Base-by-base conservation (phyloP, 2,329 filamentous ascomycete species). In the Colletotrichum lentis region DNA sequence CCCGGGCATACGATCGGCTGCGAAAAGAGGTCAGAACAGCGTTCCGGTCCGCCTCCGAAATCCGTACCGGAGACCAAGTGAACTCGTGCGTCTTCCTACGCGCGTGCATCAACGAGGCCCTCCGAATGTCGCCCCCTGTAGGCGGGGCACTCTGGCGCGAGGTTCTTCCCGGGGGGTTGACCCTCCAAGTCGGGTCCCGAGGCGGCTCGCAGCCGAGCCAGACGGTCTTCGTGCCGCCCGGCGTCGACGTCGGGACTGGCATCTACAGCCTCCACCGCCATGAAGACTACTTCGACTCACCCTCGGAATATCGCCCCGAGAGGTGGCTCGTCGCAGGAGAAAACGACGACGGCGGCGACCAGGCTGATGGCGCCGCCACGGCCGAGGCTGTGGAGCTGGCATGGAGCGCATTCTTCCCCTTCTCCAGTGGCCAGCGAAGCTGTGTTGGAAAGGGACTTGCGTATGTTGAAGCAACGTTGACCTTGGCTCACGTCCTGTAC, bases 311-410 rank as follows among this genome's bases (percentile, higher is more conserved):
- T 20, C 41, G 16, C 27, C 58, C 60, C 14, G 64, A 67, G 16
- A 56, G 64, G 35, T 67, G 64, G 64, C 11, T 67, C 24, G 46
- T 47, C 1, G 27, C 27, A 27, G 59, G 54, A 18, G 44, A 80
- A 44, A 74, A 71, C 76, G 83, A 76, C 27, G 27, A n/a, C n/a
- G n/a, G 27, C 27, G 73, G 82, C 83, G 0, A 84, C 79, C 12
- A 83, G 85, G 63, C 27, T 27, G 27, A 27, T 3, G 27, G 27
- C 27, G 27, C 27, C 27, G 27, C 27, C 27, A 27, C 27, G 27
- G 27, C 27, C 4, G 81, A 83, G 1, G 85, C 87, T 55, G 80
- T 87, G 2, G 80, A 82, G 2, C 74, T 81, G 4, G 90, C 91
- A 2, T 85, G 90, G 55, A 84, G 82, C 7, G 54, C 52, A 16